Percentiles rank a stretch among this genome's conserved stretches.
phyloP scores from a whole-genome alignment of 2,329 filamentous ascomycete genomes.

The Fusarium sp. region DNA sequence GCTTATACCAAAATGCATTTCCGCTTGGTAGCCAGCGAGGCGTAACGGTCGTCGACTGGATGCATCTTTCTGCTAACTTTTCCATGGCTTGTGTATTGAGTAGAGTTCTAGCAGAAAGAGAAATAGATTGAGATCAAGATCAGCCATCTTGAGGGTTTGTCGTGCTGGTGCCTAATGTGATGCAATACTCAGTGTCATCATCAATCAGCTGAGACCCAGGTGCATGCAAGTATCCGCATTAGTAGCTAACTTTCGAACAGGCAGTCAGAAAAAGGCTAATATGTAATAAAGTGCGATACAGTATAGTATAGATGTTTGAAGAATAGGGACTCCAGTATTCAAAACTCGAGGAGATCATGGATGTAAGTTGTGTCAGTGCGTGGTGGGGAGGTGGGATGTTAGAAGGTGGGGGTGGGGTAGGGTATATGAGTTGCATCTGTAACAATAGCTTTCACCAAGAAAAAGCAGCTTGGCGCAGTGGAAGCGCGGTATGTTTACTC shows the following conservation, averaged over 20 bases:
- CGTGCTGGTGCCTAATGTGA: slow-evolving; percentile 15
- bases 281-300: no score
- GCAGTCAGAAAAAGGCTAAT: no score
- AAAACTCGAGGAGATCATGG: no score
- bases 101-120: rapidly evolving
- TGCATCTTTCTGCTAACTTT: slow-evolving; percentile 4
- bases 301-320: no score
- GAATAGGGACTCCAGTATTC: no score
- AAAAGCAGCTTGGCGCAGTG: slow-evolving; percentile 20
- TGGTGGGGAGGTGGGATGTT: no score
- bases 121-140: rapidly evolving
- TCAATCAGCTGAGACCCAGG: slow-evolving; percentile 11
- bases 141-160: not conserved
- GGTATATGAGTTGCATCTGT: no score
- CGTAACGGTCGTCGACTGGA: slow-evolving; percentile 26
- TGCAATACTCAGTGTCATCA: slow-evolving; percentile 7
- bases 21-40: slow-evolving; percentile 41
- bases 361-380: no score
- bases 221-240: no score
- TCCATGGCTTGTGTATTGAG: not conserved
- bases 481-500: slow-evolving; percentile 13
- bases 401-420: no score
- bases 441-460: no score
- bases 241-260: no score
- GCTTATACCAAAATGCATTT: slow-evolving; percentile 46